Conservation (phyloP, 202 grass and related monocot species). For the Miscanthus sacchariflorus region DNA sequence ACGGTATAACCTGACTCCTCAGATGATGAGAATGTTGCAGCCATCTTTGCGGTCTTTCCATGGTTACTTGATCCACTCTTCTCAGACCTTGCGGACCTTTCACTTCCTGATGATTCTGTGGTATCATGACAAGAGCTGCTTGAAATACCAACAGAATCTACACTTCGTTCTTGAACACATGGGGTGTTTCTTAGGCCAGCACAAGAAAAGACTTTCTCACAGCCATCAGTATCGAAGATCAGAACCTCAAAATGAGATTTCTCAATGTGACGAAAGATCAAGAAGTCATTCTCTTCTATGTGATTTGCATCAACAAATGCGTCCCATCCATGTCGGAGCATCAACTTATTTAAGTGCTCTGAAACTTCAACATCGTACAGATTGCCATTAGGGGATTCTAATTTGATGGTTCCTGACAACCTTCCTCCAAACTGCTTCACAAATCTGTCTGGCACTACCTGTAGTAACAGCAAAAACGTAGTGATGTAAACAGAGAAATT, state of each 20-base stretch:
- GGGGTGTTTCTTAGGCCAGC: conserved; percentile 3
- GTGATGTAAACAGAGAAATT: conserved; percentile 5
- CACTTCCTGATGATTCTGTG: conserved; percentile 6
- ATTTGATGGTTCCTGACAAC: conserved; percentile 33
- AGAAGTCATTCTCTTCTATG: conserved; percentile 38
- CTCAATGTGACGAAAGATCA: conserved; percentile 47
- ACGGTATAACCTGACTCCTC: conserved; percentile 48
- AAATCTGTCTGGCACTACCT: conserved; percentile 56
- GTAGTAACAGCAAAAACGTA: not conserved
- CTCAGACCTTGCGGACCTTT: not conserved
- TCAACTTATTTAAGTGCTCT: not conserved
- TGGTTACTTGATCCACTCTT: not conserved
- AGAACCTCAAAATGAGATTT: conserved; percentile 43
- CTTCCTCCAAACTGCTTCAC: conserved; percentile 26
- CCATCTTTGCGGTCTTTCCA: conserved; percentile 13
- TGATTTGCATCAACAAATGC: conserved; percentile 47
- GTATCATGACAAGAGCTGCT: conserved; percentile 11
- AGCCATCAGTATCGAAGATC: conserved; percentile 48
- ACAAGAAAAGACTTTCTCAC: conserved; percentile 52
- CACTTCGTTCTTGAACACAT: not conserved
- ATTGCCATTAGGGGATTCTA: conserved; percentile 48
- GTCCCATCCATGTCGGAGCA: conserved; percentile 54
- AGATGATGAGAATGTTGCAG: not conserved
- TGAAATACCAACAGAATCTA: conserved; percentile 13
- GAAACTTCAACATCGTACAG: conserved; percentile 37